Base-by-base conservation (phyloP, 129 eudicot genomes). In the Centaurea solstitialis region DNA sequence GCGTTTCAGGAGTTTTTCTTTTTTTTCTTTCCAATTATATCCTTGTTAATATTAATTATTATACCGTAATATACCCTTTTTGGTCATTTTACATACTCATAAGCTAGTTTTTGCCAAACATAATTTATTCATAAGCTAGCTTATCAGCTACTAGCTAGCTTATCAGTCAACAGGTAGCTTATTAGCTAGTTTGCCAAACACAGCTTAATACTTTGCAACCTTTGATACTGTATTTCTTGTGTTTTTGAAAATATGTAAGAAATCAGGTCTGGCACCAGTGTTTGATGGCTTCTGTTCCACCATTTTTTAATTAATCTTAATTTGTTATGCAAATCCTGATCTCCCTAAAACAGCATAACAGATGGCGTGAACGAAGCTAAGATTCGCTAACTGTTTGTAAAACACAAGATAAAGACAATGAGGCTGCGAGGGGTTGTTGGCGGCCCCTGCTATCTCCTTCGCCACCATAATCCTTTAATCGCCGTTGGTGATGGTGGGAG, bases 391-490 rank as follows among this genome's bases (percentile, higher is more conserved):
- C 15, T 2, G 12, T 12, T 4, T n/a, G 20, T 50, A 15, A 50
- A 70, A 45, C 57, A 30, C 26, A 12, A 15, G 24, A 43, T 11
- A 22, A 64, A 5, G 62, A 70, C 11, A 39, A 87, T 87, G 90
- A 73, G 33, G 18, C 40, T 80, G 17, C 59, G 22, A 8, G 62
- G 83, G 40, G 35, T 28, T 22, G 35, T 70, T 17, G 33, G 64
- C 57, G 38, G 70, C 43, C 65, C 61, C 43, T n/a, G 24, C 37
- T 10, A 39, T 50, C 50, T 57, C 17, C 24, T 33, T 57, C 30
- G 20, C 7, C 75, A 7, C 72, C 73, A 65, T 4, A 79, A 74
- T 61, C 59, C 75, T 77, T 47, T 68, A 33, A 37, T 33, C 64
- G 37, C 70, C 6, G 18, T 66, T 71, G 75, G 68, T 2, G 50